Conservation (phyloP, 2,329 filamentous ascomycete species). For the Fusarium fracticaudum region DNA sequence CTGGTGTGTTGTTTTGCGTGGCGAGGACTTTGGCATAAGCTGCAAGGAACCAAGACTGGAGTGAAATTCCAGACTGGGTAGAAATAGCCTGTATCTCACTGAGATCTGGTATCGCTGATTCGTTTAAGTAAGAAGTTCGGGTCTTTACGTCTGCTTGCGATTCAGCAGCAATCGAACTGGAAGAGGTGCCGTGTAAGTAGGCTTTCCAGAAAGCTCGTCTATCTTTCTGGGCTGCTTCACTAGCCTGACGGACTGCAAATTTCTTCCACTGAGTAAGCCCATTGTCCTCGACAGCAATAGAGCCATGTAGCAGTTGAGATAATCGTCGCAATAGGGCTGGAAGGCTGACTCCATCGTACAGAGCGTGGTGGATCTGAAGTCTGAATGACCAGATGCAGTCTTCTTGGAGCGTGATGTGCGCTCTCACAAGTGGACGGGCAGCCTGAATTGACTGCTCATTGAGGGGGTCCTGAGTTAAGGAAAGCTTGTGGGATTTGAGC, state of each 20-base stretch:
- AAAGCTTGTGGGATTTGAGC: constrained; percentile 44
- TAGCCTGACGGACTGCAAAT: constrained; percentile 23
- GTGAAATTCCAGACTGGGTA: constrained; percentile 65
- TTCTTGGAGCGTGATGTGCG: constrained; percentile 4
- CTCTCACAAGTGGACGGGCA: constrained; percentile 27
- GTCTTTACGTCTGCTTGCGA: constrained; percentile 9
- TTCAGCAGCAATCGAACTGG: neutral
- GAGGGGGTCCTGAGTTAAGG: neutral
- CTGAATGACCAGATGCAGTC: constrained; percentile 49
- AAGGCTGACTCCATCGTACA: constrained; percentile 89
- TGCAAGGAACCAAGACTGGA: constrained; percentile 82
- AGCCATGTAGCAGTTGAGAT: constrained; percentile 19
- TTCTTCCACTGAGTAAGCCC: constrained; percentile 43
- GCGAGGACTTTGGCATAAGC: constrained; percentile 65
- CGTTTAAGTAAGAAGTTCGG: constrained; percentile 53
- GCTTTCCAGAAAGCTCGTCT: constrained; percentile 53
- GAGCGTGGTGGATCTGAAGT: constrained; percentile 80
- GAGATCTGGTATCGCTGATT: constrained; percentile 55
- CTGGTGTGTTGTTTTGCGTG: constrained; percentile 44
- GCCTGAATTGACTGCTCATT: neutral
- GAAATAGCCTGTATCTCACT: constrained; percentile 46
- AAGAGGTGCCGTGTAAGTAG: constrained; percentile 47
- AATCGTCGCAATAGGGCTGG: constrained; percentile 64
- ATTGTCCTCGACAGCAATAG: neutral
- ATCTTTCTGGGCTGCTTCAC: neutral